Percentiles rank a stretch among this genome's conserved stretches.
Conservation (phyloP, 495 filamentous ascomycete species). For the Hypoxylon lienhwacheense region DNA sequence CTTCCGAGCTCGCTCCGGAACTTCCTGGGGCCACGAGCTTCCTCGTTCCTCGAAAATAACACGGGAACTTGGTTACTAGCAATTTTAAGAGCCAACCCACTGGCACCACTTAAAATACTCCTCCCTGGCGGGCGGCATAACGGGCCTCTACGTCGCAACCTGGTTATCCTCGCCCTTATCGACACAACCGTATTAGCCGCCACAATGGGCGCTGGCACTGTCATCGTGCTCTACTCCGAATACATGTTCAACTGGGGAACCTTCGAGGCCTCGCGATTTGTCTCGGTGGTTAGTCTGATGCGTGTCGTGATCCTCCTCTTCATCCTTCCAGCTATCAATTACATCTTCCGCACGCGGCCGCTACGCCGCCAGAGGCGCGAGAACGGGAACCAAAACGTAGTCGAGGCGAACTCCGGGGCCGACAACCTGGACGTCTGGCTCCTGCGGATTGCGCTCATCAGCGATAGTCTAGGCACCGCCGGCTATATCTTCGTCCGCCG, state of each 20-base stretch:
- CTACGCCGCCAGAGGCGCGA: conserved; percentile 39
- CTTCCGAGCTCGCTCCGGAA: conserved; percentile 23
- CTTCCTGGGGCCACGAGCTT: conserved; percentile 18
- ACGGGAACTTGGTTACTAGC: conserved; percentile 46
- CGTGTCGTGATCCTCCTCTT: conserved; percentile 74
- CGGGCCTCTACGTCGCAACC: conserved; percentile 69
- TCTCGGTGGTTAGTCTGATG: conserved; percentile 71
- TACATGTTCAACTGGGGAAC: conserved; percentile 80
- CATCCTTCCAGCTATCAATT: conserved; percentile 71
- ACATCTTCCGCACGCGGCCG: conserved; percentile 62
- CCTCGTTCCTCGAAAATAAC: conserved; percentile 32
- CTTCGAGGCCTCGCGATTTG: conserved; percentile 72
- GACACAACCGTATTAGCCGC: conserved; percentile 80
- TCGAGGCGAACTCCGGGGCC: conserved; percentile 64
- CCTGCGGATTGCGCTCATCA: conserved; percentile 73
- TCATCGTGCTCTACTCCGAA: conserved; percentile 78
- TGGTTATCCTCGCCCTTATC: conserved; percentile 74
- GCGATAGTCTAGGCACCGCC: conserved; percentile 74
- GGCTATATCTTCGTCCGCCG: conserved; percentile 68
- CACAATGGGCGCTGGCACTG: conserved; percentile 74
- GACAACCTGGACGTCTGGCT: conserved; percentile 76
- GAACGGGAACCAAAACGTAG: conserved; percentile 29
- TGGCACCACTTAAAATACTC: conserved; percentile 77
- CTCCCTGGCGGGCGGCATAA: conserved; percentile 67
- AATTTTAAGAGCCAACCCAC: conserved; percentile 54